Percentiles rank a stretch among this genome's conserved stretches.
Conservation (phyloP, 2,329 filamentous ascomycete species). For the Emydomyces testavorans region DNA sequence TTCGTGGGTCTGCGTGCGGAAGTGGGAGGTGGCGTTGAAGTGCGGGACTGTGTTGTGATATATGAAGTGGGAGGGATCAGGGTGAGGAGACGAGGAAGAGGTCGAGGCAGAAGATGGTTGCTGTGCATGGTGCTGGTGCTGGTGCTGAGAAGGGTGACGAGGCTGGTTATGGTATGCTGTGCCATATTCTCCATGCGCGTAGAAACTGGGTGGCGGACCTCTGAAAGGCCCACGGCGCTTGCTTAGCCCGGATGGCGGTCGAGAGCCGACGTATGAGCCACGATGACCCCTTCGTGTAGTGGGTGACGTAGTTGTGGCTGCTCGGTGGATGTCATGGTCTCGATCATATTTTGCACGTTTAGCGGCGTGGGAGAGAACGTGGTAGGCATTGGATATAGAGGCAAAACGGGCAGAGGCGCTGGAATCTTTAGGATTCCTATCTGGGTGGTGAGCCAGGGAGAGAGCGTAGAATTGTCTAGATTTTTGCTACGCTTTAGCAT, state of each 20-base stretch:
- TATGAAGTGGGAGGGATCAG: conserved; percentile 31
- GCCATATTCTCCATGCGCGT: conserved; percentile 69
- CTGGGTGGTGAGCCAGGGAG: conserved; percentile 85
- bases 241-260: conserved; percentile 70
- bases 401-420: conserved; percentile 64
- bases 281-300: conserved; percentile 33
- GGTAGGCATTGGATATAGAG: conserved; percentile 73
- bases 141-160: conserved; percentile 13
- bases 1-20: conserved; percentile 58
- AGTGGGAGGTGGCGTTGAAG: conserved; percentile 65
- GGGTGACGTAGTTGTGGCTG: conserved; percentile 23
- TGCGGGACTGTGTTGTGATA: conserved; percentile 51
- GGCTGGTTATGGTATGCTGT: conserved; percentile 14
- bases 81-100: conserved; percentile 12
- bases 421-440: conserved; percentile 71
- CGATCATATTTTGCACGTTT: conserved; percentile 76
- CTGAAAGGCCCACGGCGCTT: conserved; percentile 63
- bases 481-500: neutral
- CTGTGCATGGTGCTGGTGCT: conserved; percentile 2
- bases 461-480: conserved; percentile 66
- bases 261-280: conserved; percentile 45
- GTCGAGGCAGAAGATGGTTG: conserved; percentile 14
- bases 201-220: conserved; percentile 84
- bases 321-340: conserved; percentile 30
- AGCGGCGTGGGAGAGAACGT: conserved; percentile 56